Conservation (phyloP, 768 basidiomycete species). For the Gymnopilus dilepis region DNA sequence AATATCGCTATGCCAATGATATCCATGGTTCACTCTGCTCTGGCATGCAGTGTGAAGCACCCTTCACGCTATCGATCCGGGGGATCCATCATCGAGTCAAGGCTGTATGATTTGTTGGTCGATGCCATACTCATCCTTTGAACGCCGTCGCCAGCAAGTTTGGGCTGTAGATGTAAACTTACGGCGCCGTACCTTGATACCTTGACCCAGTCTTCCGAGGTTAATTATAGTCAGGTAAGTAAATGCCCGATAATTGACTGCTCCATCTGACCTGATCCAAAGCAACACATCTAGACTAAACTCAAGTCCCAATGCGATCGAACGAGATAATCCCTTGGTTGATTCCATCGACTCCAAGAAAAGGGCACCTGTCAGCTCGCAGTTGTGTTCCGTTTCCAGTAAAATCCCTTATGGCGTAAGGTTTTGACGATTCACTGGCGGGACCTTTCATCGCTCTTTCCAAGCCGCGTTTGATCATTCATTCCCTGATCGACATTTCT, state of each 20-base stretch:
- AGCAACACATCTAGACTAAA: constrained; percentile 2
- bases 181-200: background rate
- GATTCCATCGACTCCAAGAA: background rate
- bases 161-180: background rate
- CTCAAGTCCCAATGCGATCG: background rate
- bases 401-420: background rate
- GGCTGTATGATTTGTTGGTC: background rate
- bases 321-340: background rate
- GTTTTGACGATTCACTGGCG: background rate
- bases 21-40: constrained; percentile 6
- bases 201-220: background rate
- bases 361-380: background rate
- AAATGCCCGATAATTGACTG: constrained; percentile 2
- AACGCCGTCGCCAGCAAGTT: background rate
- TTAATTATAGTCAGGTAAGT: background rate
- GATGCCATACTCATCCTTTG: too few relatives aligned
- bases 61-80: constrained; percentile 3
- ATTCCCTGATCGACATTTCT: background rate
- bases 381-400: background rate
- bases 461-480: background rate
- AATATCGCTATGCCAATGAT: constrained; percentile 6
- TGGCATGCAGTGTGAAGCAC: constrained; percentile 12
- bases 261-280: background rate
- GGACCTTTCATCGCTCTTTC: background rate
- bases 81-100: background rate